Percentiles rank a stretch among this genome's conserved stretches.
Conservation (phyloP, 768 basidiomycete species). For the Tricholoma furcatifolium region DNA sequence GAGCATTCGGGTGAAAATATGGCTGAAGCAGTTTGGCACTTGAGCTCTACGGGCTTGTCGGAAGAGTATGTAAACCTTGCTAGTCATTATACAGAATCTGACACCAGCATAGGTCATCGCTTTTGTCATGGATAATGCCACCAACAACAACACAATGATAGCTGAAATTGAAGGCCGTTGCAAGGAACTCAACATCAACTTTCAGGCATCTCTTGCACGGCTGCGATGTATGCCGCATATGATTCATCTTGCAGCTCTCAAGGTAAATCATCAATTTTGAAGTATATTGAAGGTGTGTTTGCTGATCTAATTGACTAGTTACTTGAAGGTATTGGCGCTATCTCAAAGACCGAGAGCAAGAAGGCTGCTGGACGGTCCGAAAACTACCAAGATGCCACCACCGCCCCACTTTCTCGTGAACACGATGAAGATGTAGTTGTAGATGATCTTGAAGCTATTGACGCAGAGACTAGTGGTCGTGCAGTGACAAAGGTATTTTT, state of each 20-base stretch:
- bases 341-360: neutral
- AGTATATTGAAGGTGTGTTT: too few species aligned
- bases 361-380: neutral
- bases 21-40: too few species aligned
- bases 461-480: neutral
- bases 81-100: too few species aligned
- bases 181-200: constrained; percentile 16
- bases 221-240: constrained; percentile 39
- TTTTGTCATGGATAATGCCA: constrained; percentile 21
- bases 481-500: neutral
- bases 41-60: too few species aligned
- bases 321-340: too few species aligned
- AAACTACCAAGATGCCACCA: neutral
- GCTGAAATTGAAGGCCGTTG: constrained; percentile 17
- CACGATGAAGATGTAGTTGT: neutral
- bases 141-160: constrained; percentile 36
- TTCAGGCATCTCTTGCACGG: constrained; percentile 22
- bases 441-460: neutral
- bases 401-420: neutral
- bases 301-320: too few species aligned
- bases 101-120: too few species aligned
- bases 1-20: too few species aligned
- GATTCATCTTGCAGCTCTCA: constrained; percentile 32
- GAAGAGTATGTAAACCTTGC: too few species aligned
- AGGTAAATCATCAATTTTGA: constrained; percentile 14